These are phyloP conservation scores for Sclerotiophoma versabilis DNA, from an alignment of 2,329 filamentous ascomycete genomes.

Conservation along the genomic window DNA sequence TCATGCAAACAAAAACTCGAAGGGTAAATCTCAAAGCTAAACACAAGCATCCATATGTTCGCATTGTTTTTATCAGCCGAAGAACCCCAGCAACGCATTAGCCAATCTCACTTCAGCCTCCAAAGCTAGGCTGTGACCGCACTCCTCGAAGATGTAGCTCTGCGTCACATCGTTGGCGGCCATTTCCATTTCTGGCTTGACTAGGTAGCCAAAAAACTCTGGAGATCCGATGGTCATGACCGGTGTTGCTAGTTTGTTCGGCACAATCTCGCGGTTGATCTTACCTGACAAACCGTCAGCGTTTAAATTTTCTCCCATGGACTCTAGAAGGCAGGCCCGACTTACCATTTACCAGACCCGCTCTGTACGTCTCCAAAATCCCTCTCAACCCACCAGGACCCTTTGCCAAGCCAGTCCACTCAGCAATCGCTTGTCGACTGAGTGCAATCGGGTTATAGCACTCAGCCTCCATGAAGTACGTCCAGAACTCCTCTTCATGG, in stretches of 20 bases:
- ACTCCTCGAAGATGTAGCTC: slow-evolving; percentile 45
- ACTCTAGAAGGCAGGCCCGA: not conserved
- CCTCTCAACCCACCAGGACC: slow-evolving; percentile 42
- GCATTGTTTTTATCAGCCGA: not conserved
- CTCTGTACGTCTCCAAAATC: slow-evolving; percentile 45
- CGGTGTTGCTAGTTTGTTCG: slow-evolving; percentile 38
- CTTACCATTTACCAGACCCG: slow-evolving; percentile 41
- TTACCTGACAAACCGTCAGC: slow-evolving; percentile 18
- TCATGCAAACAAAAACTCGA: too few species aligned
- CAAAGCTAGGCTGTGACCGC: slow-evolving; percentile 44
- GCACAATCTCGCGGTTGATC: slow-evolving; percentile 36
- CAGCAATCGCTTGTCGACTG: slow-evolving; percentile 33
- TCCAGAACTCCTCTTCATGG: slow-evolving; percentile 47
- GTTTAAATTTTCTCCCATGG: not conserved
- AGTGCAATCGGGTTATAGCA: slow-evolving; percentile 46
- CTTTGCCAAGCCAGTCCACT: slow-evolving; percentile 43
- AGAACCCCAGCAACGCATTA: slow-evolving; percentile 14
- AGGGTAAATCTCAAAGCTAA: too few species aligned
- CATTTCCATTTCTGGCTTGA: slow-evolving; percentile 39
- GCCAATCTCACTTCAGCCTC: slow-evolving; percentile 21
- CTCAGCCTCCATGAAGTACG: slow-evolving; percentile 47
- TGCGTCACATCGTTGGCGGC: slow-evolving; percentile 39
- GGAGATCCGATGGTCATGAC: slow-evolving; percentile 47
- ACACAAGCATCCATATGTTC: too few species aligned
- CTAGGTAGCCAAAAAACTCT: slow-evolving; percentile 45